These are phyloP conservation scores for Cryptococcus jaspeensis DNA, from an alignment of 1,284 basidiomycete species.

Conservation along the genomic window DNA sequence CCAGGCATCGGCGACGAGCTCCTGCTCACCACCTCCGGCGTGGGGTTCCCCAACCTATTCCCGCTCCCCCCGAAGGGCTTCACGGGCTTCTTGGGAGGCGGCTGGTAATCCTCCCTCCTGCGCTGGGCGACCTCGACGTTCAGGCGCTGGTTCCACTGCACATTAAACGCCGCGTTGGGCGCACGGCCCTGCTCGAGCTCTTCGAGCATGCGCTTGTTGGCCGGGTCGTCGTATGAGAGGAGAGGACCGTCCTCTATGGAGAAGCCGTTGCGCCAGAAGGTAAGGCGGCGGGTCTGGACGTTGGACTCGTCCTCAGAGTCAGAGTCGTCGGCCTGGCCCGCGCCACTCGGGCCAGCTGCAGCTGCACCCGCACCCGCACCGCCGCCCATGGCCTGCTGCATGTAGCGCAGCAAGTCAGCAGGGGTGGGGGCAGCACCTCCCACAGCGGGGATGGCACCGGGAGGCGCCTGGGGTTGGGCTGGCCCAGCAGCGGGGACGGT, in stretches of 20 bases:
- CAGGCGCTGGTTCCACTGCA: slow-evolving; percentile 76
- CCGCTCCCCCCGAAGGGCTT: slow-evolving; percentile 70
- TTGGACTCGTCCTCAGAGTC: slow-evolving; percentile 40
- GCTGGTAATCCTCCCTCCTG: slow-evolving; percentile 69
- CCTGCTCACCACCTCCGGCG: slow-evolving; percentile 50
- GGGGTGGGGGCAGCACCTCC: slow-evolving; percentile 12
- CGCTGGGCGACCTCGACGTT: slow-evolving; percentile 79
- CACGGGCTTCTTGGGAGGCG: slow-evolving; percentile 52
- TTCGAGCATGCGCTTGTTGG: slow-evolving; percentile 67
- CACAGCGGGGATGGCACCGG: not conserved
- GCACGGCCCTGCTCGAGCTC: slow-evolving; percentile 82
- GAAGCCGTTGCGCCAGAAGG: slow-evolving; percentile 94
- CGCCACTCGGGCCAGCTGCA: too few relatives aligned
- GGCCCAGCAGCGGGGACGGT: slow-evolving; percentile 69
- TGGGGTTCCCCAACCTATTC: slow-evolving; percentile 73
- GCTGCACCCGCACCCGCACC: not conserved
- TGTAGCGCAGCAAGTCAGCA: slow-evolving; percentile 11
- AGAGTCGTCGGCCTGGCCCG: slow-evolving; percentile 3
- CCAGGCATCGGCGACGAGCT: slow-evolving; percentile 59
- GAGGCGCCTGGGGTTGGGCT: slow-evolving; percentile 10
- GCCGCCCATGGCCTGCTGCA: slow-evolving; percentile 3
- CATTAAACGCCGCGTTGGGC: slow-evolving; percentile 74
- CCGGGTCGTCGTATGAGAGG: slow-evolving; percentile 79
- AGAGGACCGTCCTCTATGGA: slow-evolving; percentile 87
- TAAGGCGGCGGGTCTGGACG: slow-evolving; percentile 62